A percentile compares a stretch with the other conserved stretches of the same genome.
Conservation (phyloP, 2,329 filamentous ascomycete species). For the Paradendryphiella salina region DNA sequence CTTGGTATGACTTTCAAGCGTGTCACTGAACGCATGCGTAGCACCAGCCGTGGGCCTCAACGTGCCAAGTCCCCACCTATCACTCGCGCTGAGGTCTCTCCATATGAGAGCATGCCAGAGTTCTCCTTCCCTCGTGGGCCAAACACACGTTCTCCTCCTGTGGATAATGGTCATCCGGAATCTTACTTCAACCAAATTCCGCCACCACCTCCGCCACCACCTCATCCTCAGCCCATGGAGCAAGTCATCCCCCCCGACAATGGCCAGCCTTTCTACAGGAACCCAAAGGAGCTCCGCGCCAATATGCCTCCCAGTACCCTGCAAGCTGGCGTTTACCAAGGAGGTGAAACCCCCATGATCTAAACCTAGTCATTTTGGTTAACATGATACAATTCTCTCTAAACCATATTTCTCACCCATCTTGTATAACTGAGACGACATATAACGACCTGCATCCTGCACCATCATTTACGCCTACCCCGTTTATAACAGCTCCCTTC, state of each 20-base stretch:
- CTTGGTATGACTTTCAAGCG: slow-evolving; percentile 55
- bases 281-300: slow-evolving; percentile 54
- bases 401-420: background rate
- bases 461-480: slow-evolving; percentile 24
- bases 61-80: slow-evolving; percentile 54
- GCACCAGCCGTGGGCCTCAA: slow-evolving; percentile 54
- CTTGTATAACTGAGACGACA: slow-evolving; percentile 32
- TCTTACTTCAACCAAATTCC: slow-evolving; percentile 37
- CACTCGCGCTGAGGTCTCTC: slow-evolving; percentile 36
- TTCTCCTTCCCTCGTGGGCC: slow-evolving; percentile 34
- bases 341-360: slow-evolving; percentile 44
- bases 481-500: background rate
- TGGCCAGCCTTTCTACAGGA: slow-evolving; percentile 39
- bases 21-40: slow-evolving; percentile 63
- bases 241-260: slow-evolving; percentile 47
- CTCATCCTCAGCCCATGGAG: slow-evolving; percentile 46
- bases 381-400: background rate
- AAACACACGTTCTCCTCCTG: slow-evolving; percentile 33
- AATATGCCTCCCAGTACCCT: slow-evolving; percentile 55
- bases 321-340: slow-evolving; percentile 49
- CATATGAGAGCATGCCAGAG: slow-evolving; percentile 52
- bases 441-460: slow-evolving; percentile 33
- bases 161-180: slow-evolving; percentile 32
- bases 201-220: slow-evolving; percentile 46
- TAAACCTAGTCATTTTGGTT: slow-evolving; percentile 14